phyloP scores from a whole-genome alignment of 1,284 basidiomycete species.

The Ustilago curta region DNA sequence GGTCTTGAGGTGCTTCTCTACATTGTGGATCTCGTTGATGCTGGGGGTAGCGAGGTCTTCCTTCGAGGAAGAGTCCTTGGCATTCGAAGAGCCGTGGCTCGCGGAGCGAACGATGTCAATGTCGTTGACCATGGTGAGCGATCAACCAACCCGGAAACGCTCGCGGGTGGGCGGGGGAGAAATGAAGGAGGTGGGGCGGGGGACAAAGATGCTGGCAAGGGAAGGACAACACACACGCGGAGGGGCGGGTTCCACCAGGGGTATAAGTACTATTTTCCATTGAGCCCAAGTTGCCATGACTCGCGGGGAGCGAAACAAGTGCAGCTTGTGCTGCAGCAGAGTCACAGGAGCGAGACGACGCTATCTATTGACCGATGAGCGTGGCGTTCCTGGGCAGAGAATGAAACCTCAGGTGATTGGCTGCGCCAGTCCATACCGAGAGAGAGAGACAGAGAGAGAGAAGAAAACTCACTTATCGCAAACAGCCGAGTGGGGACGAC shows the following conservation, averaged over 20 bases:
- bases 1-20: constrained; percentile 44
- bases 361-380: not conserved
- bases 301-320: too few relatives aligned
- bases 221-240: not conserved
- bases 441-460: not conserved
- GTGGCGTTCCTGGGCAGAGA: constrained; percentile 1
- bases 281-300: not conserved
- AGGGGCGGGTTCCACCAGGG: not conserved
- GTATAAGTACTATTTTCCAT: constrained; percentile 5
- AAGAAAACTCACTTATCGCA: constrained; percentile 3
- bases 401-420: not conserved
- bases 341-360: not conserved
- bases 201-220: not conserved
- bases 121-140: constrained; percentile 36
- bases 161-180: constrained; percentile 8
- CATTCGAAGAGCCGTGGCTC: constrained; percentile 34
- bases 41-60: constrained; percentile 25
- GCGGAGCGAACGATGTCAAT: constrained; percentile 31
- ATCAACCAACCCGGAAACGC: constrained; percentile 8
- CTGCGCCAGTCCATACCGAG: not conserved
- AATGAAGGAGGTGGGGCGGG: not conserved
- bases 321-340: not conserved
- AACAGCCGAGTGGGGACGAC: constrained; percentile 3
- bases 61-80: constrained; percentile 43
- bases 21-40: constrained; percentile 36